Conservation (phyloP, 306 rosid species). For the Lupinus albus region DNA sequence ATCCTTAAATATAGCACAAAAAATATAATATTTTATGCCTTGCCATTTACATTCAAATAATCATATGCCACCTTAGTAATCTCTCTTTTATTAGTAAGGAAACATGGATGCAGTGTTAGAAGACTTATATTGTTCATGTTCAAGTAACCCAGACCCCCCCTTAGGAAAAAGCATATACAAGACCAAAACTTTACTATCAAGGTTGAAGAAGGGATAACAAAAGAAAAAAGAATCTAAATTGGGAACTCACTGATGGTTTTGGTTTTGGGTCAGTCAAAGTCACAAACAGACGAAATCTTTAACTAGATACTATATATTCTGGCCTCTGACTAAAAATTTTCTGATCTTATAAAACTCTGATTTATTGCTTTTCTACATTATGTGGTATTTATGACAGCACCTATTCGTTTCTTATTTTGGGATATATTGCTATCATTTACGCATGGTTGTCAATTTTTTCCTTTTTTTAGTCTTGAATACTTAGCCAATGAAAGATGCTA, state of each 20-base stretch:
- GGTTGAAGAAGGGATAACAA: slow-evolving; percentile 19
- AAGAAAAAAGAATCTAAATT: slow-evolving; percentile 33
- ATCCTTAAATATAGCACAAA: not conserved
- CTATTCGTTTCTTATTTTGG: slow-evolving; percentile 50
- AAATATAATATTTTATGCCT: slow-evolving; percentile 42
- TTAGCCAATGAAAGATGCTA: slow-evolving; percentile 37
- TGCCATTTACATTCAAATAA: slow-evolving; percentile 33
- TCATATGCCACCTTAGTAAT: not conserved
- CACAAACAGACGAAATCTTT: slow-evolving; percentile 58
- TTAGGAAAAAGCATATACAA: not conserved
- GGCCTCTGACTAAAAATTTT: slow-evolving; percentile 50
- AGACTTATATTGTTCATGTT: slow-evolving; percentile 32
- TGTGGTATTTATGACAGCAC: slow-evolving; percentile 43
- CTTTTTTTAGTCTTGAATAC: slow-evolving; percentile 35
- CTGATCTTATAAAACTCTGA: slow-evolving; percentile 44
- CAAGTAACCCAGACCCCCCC: not conserved
- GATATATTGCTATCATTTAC: slow-evolving; percentile 39
- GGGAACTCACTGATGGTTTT: slow-evolving; percentile 41
- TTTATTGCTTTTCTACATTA: slow-evolving; percentile 37
- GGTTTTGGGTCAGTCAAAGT: slow-evolving; percentile 56
- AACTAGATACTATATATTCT: slow-evolving; percentile 48
- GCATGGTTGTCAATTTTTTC: slow-evolving; percentile 45
- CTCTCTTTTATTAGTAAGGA: slow-evolving; percentile 30
- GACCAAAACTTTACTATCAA: slow-evolving; percentile 35
- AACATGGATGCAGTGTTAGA: slow-evolving; percentile 32